A percentile compares a stretch with the other conserved stretches of the same genome.
Conservation (phyloP, 1,284 basidiomycete genomes). For the Trichosporon asahii region DNA sequence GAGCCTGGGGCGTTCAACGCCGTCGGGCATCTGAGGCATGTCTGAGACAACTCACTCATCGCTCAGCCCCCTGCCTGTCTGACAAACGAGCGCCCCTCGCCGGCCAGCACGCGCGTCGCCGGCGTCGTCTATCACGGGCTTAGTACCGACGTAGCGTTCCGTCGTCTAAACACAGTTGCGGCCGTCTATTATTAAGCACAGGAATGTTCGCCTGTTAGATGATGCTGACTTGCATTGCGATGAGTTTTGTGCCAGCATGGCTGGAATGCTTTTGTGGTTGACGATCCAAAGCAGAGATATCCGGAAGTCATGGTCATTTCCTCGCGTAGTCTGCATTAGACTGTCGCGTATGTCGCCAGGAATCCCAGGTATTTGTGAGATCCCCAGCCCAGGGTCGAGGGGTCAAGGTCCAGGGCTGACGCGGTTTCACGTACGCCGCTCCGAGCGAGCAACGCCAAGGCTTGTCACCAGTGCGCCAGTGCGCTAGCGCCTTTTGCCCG, state of each 20-base stretch:
- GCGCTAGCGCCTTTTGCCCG: background rate
- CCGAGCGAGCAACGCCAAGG: background rate
- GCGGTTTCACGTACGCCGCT: constrained; percentile 1
- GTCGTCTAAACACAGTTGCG: background rate
- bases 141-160: background rate
- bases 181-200: background rate
- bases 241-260: background rate
- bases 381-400: background rate
- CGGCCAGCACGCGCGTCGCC: background rate
- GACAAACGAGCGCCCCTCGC: background rate
- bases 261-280: background rate
- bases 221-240: background rate
- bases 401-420: background rate
- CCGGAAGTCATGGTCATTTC: background rate
- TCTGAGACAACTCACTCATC: background rate
- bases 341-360: background rate
- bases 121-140: background rate
- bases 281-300: background rate
- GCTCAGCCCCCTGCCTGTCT: background rate
- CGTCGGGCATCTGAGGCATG: background rate
- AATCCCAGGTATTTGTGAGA: background rate
- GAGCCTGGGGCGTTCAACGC: background rate
- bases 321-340: background rate
- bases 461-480: background rate
- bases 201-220: background rate